Conservation (phyloP, 2,329 filamentous ascomycete species). For the Nothophoma quercina region DNA sequence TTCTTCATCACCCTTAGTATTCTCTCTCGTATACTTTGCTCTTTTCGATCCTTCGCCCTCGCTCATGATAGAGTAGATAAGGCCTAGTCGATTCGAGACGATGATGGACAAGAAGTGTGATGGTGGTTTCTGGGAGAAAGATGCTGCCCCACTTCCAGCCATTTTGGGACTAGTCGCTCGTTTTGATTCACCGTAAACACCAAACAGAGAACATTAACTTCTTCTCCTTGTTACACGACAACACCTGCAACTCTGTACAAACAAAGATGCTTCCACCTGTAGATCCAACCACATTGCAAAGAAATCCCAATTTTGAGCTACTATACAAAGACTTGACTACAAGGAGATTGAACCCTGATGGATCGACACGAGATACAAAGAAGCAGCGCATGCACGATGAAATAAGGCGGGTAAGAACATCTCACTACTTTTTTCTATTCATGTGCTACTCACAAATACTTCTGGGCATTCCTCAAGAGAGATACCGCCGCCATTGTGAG, state of each 20-base stretch:
- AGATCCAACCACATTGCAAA: slow-evolving; percentile 45
- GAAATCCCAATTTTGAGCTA: slow-evolving; percentile 55
- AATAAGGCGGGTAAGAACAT: slow-evolving; percentile 49
- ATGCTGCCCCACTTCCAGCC: background rate
- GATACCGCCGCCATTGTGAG: too few species aligned
- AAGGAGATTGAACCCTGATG: slow-evolving; percentile 54
- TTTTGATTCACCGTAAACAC: slow-evolving; percentile 14
- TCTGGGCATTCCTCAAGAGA: too few species aligned
- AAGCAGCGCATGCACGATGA: slow-evolving; percentile 53
- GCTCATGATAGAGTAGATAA: too few species aligned
- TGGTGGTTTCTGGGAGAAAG: too few species aligned
- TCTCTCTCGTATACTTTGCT: too few species aligned
- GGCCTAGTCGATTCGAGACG: background rate
- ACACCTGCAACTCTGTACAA: background rate
- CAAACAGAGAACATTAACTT: slow-evolving; percentile 12
- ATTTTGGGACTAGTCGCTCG: background rate
- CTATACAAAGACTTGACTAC: slow-evolving; percentile 55
- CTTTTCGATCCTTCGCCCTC: too few species aligned
- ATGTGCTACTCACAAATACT: background rate
- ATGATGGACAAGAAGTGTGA: background rate
- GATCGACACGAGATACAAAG: slow-evolving; percentile 53
- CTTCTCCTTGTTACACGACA: background rate
- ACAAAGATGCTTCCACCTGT: slow-evolving; percentile 53
- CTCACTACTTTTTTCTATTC: too few species aligned
- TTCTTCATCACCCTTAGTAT: too few species aligned